These are phyloP conservation scores for Tylopilus rubrobrunneus DNA, from an alignment of 768 basidiomycete species.

Conservation along the genomic window DNA sequence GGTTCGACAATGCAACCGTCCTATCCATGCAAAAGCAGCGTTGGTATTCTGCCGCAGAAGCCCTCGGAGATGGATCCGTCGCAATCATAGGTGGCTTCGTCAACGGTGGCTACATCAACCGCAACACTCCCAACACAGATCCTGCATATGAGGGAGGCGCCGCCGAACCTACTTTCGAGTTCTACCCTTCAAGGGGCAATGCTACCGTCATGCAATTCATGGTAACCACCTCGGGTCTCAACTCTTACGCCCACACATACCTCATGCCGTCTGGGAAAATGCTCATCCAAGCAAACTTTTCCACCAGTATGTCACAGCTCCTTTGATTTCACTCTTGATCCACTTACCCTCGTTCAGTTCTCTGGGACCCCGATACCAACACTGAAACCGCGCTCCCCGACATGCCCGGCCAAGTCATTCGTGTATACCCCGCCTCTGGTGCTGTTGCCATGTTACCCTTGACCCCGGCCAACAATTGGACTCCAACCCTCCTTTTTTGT, in stretches of 20 bases:
- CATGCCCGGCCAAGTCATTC: constrained; percentile 69
- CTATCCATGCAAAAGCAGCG: constrained; percentile 66
- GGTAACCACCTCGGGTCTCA: constrained; percentile 68
- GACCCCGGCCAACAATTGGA: constrained; percentile 85
- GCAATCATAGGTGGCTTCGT: constrained; percentile 80
- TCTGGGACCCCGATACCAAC: constrained; percentile 57
- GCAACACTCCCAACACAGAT: constrained; percentile 67
- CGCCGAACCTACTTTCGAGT: constrained; percentile 80
- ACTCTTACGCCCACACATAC: constrained; percentile 72
- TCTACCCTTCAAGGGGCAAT: constrained; percentile 62
- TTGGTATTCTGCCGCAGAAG: constrained; percentile 78
- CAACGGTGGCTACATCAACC: constrained; percentile 75
- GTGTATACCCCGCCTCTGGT: constrained; percentile 91
- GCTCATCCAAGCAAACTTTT: constrained; percentile 76
- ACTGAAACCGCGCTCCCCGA: constrained; percentile 58
- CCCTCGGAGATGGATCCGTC: constrained; percentile 71
- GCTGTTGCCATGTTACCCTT: constrained; percentile 88
- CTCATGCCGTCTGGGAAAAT: constrained; percentile 74
- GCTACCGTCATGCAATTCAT: constrained; percentile 64
- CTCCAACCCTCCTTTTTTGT: constrained; percentile 83
- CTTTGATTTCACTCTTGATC: neutral
- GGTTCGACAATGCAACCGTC: constrained; percentile 64
- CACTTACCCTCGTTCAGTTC: constrained; percentile 26
- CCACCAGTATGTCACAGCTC: constrained; percentile 19
- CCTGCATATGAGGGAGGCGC: constrained; percentile 61